Percentiles rank a stretch among this genome's conserved stretches.
Conservation (phyloP, 306 rosid genomes). For the Acmispon strigosus region DNA sequence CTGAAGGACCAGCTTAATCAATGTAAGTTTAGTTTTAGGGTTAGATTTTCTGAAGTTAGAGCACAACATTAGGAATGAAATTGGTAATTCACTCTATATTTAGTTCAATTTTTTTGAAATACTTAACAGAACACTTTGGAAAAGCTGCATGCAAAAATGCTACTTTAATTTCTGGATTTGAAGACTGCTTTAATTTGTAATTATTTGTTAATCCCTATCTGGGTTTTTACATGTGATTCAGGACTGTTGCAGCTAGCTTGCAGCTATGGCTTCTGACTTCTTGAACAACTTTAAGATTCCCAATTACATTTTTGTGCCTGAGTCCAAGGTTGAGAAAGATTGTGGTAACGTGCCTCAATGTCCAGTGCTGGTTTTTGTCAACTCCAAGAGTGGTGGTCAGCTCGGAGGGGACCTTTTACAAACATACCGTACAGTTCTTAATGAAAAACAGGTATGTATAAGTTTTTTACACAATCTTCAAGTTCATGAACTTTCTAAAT, state of each 20-base stretch:
- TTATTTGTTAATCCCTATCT: background rate
- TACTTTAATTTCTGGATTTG: too few relatives aligned
- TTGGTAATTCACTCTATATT: too few relatives aligned
- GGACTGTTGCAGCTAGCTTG: conserved; percentile 25
- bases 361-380: conserved; percentile 78
- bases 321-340: conserved; percentile 25
- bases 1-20: too few relatives aligned
- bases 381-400: conserved; percentile 96
- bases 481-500: background rate
- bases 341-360: conserved; percentile 32
- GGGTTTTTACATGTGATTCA: background rate
- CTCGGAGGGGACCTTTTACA: conserved; percentile 78
- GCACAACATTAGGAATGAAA: too few relatives aligned
- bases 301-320: conserved; percentile 50
- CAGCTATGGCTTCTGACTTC: conserved; percentile 39
- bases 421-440: conserved; percentile 56
- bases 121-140: too few relatives aligned
- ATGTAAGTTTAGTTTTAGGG: too few relatives aligned
- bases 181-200: too few relatives aligned
- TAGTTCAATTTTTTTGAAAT: too few relatives aligned
- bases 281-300: conserved; percentile 62
- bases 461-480: background rate
- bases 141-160: too few relatives aligned
- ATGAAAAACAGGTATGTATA: conserved; percentile 49
- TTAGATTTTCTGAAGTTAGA: too few relatives aligned